A percentile compares a stretch with the other conserved stretches of the same genome.
These are phyloP conservation scores for Chenopodium formosanum DNA, from an alignment of 148 eudicot genomes.

Conservation along the genomic window DNA sequence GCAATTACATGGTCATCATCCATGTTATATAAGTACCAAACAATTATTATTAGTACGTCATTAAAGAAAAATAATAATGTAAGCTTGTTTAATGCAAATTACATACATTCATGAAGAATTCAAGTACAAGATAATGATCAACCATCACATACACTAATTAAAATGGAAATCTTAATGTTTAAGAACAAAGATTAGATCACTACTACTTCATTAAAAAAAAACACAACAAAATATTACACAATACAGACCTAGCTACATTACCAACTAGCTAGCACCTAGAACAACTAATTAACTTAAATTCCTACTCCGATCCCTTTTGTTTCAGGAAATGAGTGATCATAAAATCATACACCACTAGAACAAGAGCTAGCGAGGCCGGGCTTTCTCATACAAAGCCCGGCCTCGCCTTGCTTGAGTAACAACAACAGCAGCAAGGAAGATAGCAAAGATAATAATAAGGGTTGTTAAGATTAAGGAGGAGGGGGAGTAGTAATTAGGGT, in stretches of 20 bases:
- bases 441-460: no score
- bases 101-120: background rate
- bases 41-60: no score
- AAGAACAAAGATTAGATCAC: background rate
- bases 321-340: background rate
- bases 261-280: background rate
- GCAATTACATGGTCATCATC: no score
- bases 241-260: background rate
- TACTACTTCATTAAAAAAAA: no score
- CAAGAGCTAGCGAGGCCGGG: no score
- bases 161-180: background rate
- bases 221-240: background rate
- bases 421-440: no score
- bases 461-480: background rate
- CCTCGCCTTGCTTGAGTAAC: no score
- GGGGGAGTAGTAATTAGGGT: conserved; percentile 35
- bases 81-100: no score
- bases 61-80: no score
- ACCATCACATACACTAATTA: background rate
- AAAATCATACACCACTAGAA: no score
- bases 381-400: no score
- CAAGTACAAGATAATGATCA: background rate
- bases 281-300: background rate
- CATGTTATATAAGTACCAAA: no score
- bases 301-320: background rate